Percentiles rank a stretch among this genome's conserved stretches.
Evolutionary conservation across 164 flowering plant genomes (phyloP).

Genomic region (Vitis labrusca): DNA sequence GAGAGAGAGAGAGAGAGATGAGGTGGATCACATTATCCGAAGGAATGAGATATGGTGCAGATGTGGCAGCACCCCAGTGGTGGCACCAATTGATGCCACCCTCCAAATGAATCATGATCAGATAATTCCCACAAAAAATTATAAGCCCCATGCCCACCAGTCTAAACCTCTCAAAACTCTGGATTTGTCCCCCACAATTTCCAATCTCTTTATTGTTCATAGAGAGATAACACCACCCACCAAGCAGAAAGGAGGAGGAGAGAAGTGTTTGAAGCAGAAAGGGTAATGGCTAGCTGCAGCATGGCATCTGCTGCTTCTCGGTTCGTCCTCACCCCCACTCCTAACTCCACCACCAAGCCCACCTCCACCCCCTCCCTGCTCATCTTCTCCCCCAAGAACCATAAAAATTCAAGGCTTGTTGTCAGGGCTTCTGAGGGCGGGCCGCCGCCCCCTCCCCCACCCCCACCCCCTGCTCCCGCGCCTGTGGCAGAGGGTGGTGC

Average conservation of each 20-base stretch:
- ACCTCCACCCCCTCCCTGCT: conserved; percentile 28
- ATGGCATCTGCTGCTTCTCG: conserved; percentile 78
- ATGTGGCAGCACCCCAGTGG: conserved; percentile 65
- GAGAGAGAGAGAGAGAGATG: background rate
- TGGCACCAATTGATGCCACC: conserved; percentile 18
- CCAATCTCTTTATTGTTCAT: background rate
- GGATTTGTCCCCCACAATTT: background rate
- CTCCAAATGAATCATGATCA: conserved; percentile 3
- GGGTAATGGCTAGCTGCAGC: conserved; percentile 59
- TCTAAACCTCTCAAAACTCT: conserved; percentile 19
- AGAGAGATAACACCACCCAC: background rate
- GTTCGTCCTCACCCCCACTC: conserved; percentile 43
- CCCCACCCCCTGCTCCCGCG: conserved; percentile 18
- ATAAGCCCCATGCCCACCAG: background rate
- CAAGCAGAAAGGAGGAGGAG: background rate
- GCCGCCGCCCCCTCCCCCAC: conserved; percentile 48
- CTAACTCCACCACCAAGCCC: conserved; percentile 25
- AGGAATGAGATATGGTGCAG: conserved; percentile 52
- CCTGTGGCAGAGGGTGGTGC: conserved; percentile 31
- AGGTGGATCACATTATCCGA: conserved; percentile 50
- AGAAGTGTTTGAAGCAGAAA: background rate
- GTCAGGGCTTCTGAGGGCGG: conserved; percentile 66
- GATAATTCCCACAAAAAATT: conserved; percentile 14
- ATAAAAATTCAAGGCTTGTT: conserved; percentile 45
- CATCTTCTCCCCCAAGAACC: conserved; percentile 29